These are phyloP conservation scores for Pseudocercospora eumusae DNA, from an alignment of 2,329 filamentous ascomycete species.

Conservation along the genomic window DNA sequence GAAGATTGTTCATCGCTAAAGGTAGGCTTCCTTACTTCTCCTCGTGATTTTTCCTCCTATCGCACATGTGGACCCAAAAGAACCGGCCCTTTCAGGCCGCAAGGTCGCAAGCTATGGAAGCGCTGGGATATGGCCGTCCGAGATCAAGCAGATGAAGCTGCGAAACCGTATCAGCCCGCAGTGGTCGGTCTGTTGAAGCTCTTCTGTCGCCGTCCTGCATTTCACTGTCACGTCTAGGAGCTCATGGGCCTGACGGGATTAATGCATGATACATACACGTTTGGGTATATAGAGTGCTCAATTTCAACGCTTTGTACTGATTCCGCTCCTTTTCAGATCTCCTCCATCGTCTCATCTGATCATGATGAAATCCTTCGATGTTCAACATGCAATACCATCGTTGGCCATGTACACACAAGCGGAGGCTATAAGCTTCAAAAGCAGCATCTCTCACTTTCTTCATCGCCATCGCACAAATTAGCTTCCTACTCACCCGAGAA, in stretches of 20 bases:
- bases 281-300: constrained; percentile 9
- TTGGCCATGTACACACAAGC: constrained; percentile 47
- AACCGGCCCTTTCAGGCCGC: constrained; percentile 41
- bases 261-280: constrained; percentile 38
- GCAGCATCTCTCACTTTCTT: constrained; percentile 31
- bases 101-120: constrained; percentile 35
- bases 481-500: constrained; percentile 36
- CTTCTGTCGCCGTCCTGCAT: constrained; percentile 32
- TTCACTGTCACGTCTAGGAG: constrained; percentile 37
- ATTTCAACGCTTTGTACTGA: constrained; percentile 11
- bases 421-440: constrained; percentile 46
- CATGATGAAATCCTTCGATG: constrained; percentile 34
- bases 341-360: neutral
- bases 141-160: constrained; percentile 31
- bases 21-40: constrained; percentile 42
- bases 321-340: constrained; percentile 10
- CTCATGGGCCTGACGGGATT: constrained; percentile 37
- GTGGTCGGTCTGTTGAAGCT: constrained; percentile 32
- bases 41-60: constrained; percentile 7
- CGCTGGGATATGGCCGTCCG: constrained; percentile 42
- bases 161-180: constrained; percentile 30
- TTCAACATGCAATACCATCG: constrained; percentile 40
- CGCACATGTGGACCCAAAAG: constrained; percentile 35
- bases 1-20: constrained; percentile 61
- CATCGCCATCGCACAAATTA: neutral